Conservation (phyloP, 2,329 filamentous ascomycete species). For the Eutypella sp. region DNA sequence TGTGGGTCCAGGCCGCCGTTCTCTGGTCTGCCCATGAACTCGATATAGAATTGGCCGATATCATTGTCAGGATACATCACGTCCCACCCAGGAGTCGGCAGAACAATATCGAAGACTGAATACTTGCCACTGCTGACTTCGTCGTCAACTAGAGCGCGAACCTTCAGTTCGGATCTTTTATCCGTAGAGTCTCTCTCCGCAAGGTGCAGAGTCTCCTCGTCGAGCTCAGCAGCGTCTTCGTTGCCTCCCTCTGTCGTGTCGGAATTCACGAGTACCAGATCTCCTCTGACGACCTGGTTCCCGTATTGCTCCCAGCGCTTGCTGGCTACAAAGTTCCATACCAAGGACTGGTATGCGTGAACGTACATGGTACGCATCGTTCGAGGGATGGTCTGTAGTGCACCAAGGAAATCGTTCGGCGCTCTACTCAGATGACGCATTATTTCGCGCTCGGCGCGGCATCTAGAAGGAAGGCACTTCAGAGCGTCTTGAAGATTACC, state of each 20-base stretch:
- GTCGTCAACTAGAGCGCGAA: slow-evolving; percentile 67
- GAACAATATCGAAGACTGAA: slow-evolving; percentile 80
- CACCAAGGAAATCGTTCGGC: slow-evolving; percentile 70
- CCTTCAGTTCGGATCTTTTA: slow-evolving; percentile 45
- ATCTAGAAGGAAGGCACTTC: slow-evolving; percentile 69
- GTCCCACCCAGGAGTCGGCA: slow-evolving; percentile 90
- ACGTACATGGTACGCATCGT: slow-evolving; percentile 90
- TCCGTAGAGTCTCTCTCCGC: slow-evolving; percentile 50
- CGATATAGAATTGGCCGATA: slow-evolving; percentile 76
- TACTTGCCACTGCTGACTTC: slow-evolving; percentile 74
- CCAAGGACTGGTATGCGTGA: slow-evolving; percentile 89
- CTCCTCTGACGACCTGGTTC: slow-evolving; percentile 70
- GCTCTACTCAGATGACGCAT: slow-evolving; percentile 67
- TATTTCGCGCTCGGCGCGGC: slow-evolving; percentile 72
- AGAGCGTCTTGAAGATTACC: slow-evolving; percentile 57
- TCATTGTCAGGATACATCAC: slow-evolving; percentile 80
- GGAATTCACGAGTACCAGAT: slow-evolving; percentile 63
- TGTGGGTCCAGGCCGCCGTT: slow-evolving; percentile 78
- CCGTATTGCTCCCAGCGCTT: slow-evolving; percentile 76
- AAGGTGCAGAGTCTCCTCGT: slow-evolving; percentile 59
- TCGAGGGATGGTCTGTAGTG: slow-evolving; percentile 72
- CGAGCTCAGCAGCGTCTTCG: slow-evolving; percentile 55
- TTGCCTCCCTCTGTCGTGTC: slow-evolving; percentile 27
- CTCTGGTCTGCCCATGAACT: slow-evolving; percentile 76
- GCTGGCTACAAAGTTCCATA: slow-evolving; percentile 86